phyloP scores from a whole-genome alignment of 345 rosid species.

The Salix brachista region DNA sequence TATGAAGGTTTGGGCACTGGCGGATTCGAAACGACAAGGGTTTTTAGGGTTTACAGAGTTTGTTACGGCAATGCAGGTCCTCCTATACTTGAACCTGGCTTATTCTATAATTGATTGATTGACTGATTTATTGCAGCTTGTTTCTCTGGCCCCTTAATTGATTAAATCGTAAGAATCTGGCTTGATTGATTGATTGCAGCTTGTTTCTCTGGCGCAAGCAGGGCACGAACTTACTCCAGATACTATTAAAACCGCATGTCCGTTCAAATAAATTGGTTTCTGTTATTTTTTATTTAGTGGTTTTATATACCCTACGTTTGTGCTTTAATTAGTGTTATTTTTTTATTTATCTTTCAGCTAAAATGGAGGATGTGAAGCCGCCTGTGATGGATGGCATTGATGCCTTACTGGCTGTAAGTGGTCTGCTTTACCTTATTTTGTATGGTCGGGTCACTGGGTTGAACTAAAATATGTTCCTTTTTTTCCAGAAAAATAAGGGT shows the following conservation, averaged over 20 bases:
- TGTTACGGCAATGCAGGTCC: constrained; percentile 80
- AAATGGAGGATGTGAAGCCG: constrained; percentile 39
- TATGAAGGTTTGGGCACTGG: constrained; percentile 77
- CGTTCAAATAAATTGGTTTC: constrained; percentile 4
- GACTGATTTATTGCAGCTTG: constrained; percentile 36
- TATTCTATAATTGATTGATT: background rate
- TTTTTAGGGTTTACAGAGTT: constrained; percentile 71
- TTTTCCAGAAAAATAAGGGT: constrained; percentile 37
- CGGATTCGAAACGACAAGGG: constrained; percentile 84
- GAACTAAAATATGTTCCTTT: background rate
- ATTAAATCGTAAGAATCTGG: background rate
- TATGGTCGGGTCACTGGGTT: background rate
- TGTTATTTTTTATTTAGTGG: background rate
- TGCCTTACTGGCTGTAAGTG: constrained; percentile 38
- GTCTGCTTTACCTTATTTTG: background rate
- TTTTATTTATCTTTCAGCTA: constrained; percentile 31
- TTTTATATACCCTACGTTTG: background rate
- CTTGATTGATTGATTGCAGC: constrained; percentile 28
- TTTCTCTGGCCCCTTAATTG: constrained; percentile 46
- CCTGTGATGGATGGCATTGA: constrained; percentile 73
- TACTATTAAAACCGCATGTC: constrained; percentile 48
- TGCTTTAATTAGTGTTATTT: too few relatives aligned
- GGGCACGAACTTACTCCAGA: constrained; percentile 64
- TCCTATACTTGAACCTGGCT: background rate
- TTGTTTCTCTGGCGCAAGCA: constrained; percentile 75